Base-by-base conservation (phyloP, 352 stramenopile species). In the Phytopythium montanum region DNA sequence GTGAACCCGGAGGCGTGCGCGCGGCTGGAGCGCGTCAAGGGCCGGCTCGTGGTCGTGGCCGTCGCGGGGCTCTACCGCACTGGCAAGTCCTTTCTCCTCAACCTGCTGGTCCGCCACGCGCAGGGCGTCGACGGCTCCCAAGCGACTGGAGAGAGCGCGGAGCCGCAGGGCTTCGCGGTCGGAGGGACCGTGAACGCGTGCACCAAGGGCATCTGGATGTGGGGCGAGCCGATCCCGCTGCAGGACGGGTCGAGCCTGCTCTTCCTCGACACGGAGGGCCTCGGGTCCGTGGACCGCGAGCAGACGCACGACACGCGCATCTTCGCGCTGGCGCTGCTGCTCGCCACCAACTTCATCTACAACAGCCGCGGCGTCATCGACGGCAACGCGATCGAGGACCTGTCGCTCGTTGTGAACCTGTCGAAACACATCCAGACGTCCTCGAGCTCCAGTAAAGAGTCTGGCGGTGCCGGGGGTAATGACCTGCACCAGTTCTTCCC, bases 131-230 rank as follows among this genome's bases (percentile, higher is more conserved):
- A 78, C 19, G 60, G 54, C 19, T 8, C 33, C 9, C 33, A 12
- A 6, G 44, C 25, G 53, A 55, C 26, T 44, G 18, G 63, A 63
- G 23, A 26, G 56, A 26, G 54, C 19, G 59, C 45, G 26, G 2
- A 56, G 28, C 34, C 51, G 28, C 48, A 59, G 5, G 88, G 86
- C 18, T 97, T 97, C 60, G 70, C 75, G 0, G 88, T 97, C 16
- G 90, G 88, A 18, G 83, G 62, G 21, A 96, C 88, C 0, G 79
- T 96, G 0, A 94, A 96, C 45, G 88, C 87, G 2, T 97, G 90
- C 60, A 97, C 90, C 14, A 95, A 96, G 59, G 90, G 90, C 54
- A 96, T 97, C 59, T 97, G 90, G 88, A 92, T 97, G 70, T 97
- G 90, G 88, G 85, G 87, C 29, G 60, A 84, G 31, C 87, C 87